Base-by-base conservation (phyloP, 768 basidiomycete genomes). In the Hirschioporus abietinus region DNA sequence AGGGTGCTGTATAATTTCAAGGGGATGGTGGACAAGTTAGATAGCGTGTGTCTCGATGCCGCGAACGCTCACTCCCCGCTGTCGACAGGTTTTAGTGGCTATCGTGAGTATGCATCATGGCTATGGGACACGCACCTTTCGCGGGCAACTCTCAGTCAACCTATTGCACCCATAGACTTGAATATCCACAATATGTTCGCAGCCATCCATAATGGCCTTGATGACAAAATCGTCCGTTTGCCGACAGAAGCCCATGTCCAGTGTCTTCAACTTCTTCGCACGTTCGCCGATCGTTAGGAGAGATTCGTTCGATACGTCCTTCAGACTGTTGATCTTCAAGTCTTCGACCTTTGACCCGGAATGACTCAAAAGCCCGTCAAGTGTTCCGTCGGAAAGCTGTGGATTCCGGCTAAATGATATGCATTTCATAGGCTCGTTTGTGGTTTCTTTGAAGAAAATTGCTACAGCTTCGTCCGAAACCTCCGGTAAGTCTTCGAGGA, bases 171-270 rank as follows among this genome's bases (percentile, higher is more conserved):
- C 86, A 78, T 81, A 88, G 12, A 85, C 81, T 66, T 78, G 83
- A 69, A 89, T 72, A 36, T 80, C 78, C 66, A 74, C 69, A 24
- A 89, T 66, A 25, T 76, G 72, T 0, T 72, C 64, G 64, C 83
- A 82, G 0, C 72, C 76, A 15, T 84, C 79, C 58, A 95, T 71
- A 70, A 95, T 77, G 17, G 79, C 84, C 75, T 92, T 89, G 68
- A 98, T 77, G 2, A 90, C 81, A 72, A 91, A 95, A 76, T 99
- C 91, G 67, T 95, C 90, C 57, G 92, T 82, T 24, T 84, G 83
- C 62, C 96, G 79, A 71, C 95, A 95, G 85, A 91, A 99, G 0
- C 95, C 90, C 1, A 95, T 76, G 72, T 99, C 92, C 57, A 98
- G 68, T 72, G 78, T 82, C 70, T 74, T 77, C 73, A 96, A 68